A percentile compares a stretch with the other conserved stretches of the same genome.
Conservation (phyloP, 257 asterid species). For the Anisodus acutangulus region DNA sequence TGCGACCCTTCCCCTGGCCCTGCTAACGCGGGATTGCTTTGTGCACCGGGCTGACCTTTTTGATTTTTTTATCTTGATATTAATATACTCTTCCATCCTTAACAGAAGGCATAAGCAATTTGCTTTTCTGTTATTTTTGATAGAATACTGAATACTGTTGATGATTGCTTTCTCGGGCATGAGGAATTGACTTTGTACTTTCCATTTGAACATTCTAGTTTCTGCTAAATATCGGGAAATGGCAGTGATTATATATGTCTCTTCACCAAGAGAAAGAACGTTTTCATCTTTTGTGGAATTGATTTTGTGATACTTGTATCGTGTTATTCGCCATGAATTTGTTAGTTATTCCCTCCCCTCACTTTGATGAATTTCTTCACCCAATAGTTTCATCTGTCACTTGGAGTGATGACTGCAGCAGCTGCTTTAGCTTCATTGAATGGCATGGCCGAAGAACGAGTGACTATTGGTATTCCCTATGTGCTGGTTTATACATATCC, state of each 20-base stretch:
- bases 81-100: constrained; percentile 3
- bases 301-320: constrained; percentile 1
- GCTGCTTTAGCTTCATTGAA: background rate
- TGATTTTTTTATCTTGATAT: background rate
- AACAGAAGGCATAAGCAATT: background rate
- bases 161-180: background rate
- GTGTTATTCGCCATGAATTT: background rate
- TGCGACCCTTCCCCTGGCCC: too few relatives aligned
- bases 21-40: too few relatives aligned
- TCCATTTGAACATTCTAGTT: background rate
- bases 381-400: constrained; percentile 10
- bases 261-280: background rate
- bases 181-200: background rate
- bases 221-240: background rate
- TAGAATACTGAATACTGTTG: background rate
- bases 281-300: background rate
- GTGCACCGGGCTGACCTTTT: too few relatives aligned
- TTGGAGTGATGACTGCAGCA: constrained; percentile 2
- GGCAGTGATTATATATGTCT: background rate
- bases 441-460: background rate
- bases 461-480: background rate
- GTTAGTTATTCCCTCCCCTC: constrained; percentile 5
- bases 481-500: constrained; percentile 4
- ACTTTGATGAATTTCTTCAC: constrained; percentile 16
- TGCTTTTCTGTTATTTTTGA: background rate